Conservation (phyloP, 768 basidiomycete genomes). For the Albatrellus ellisii region DNA sequence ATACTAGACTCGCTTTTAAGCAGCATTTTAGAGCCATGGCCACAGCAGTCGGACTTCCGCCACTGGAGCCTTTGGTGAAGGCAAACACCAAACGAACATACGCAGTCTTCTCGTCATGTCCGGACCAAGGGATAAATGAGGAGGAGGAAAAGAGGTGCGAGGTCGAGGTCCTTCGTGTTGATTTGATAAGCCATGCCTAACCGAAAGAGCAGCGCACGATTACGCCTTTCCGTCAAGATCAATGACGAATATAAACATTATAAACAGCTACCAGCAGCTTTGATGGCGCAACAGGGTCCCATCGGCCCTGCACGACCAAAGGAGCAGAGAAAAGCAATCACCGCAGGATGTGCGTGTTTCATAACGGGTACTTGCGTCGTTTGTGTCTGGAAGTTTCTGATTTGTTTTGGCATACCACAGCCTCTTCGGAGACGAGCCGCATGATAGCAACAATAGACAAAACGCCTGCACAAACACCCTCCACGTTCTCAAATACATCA, state of each 20-base stretch:
- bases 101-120: constrained; percentile 52
- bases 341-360: constrained; percentile 45
- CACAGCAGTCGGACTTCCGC: constrained; percentile 35
- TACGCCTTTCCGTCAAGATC: constrained; percentile 75
- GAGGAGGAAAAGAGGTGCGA: constrained; percentile 66
- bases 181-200: neutral
- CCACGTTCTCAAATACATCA: constrained; percentile 51
- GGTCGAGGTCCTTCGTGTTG: neutral
- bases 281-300: constrained; percentile 69
- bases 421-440: constrained; percentile 35
- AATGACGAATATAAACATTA: constrained; percentile 82
- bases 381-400: neutral
- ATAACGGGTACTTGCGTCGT: neutral
- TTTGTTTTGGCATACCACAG: neutral
- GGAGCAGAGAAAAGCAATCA: constrained; percentile 50
- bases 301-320: constrained; percentile 71
- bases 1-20: no score
- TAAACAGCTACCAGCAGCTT: constrained; percentile 69
- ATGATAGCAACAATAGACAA: constrained; percentile 70
- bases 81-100: constrained; percentile 59
- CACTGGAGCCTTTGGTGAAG: constrained; percentile 53
- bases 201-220: constrained; percentile 35
- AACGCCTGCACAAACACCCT: constrained; percentile 50
- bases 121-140: constrained; percentile 40
- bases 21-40: constrained; percentile 12